These are phyloP conservation scores for Saksenaea oblongispora DNA, from an alignment of 371 early-diverging fungal genomes.

Conservation along the genomic window DNA sequence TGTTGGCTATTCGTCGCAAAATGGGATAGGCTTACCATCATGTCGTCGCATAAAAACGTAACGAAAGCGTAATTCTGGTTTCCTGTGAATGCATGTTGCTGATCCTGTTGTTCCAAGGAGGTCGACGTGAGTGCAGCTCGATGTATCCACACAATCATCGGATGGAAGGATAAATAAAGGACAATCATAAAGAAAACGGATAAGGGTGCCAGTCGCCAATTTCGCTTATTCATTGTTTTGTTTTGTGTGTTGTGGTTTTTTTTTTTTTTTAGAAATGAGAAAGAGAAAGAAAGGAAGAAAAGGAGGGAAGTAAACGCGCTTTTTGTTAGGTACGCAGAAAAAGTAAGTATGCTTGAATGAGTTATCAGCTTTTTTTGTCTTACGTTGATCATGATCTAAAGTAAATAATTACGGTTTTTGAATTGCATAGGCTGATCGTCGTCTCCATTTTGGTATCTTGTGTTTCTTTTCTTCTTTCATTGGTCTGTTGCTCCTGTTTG, in stretches of 20 bases:
- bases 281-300: background rate
- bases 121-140: background rate
- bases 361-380: background rate
- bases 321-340: background rate
- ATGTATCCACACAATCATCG: background rate
- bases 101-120: background rate
- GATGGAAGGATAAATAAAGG: background rate
- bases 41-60: slow-evolving; percentile 41
- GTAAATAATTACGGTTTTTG: background rate
- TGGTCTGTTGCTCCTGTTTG: slow-evolving; percentile 15
- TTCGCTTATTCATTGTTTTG: background rate
- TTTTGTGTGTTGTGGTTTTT: background rate
- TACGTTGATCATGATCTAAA: background rate
- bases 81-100: background rate
- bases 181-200: background rate
- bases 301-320: background rate
- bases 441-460: background rate
- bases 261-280: background rate
- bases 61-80: slow-evolving; percentile 19
- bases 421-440: background rate
- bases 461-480: slow-evolving; percentile 4
- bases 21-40: slow-evolving; percentile 24
- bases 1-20: background rate
- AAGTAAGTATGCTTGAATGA: background rate
- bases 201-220: background rate